These are phyloP conservation scores for Vitellaria paradoxa DNA, from an alignment of 179 eudicot genomes.

Conservation along the genomic window DNA sequence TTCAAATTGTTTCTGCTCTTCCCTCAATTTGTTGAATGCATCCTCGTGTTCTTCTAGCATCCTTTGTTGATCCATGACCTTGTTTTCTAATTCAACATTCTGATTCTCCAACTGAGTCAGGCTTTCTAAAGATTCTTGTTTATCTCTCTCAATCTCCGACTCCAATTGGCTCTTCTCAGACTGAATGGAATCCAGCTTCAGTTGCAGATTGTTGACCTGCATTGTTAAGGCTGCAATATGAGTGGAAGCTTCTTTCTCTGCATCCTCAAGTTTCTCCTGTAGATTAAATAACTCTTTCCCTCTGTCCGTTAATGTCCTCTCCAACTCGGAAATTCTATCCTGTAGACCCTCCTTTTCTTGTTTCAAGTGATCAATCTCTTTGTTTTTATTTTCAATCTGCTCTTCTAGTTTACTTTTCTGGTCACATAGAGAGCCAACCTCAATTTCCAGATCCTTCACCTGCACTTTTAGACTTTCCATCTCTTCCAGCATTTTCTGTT, in stretches of 20 bases:
- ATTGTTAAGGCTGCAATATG: conserved; percentile 26
- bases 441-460: conserved; percentile 28
- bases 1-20: conserved; percentile 42
- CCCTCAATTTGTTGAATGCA: conserved; percentile 38
- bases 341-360: conserved; percentile 35
- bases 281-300: conserved; percentile 32
- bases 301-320: conserved; percentile 37
- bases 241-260: conserved; percentile 36
- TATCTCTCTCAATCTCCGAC: conserved; percentile 11
- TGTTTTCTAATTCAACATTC: conserved; percentile 41
- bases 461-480: conserved; percentile 19
- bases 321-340: conserved; percentile 31
- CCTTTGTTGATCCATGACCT: conserved; percentile 34
- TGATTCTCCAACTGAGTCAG: conserved; percentile 25
- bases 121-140: conserved; percentile 15
- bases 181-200: conserved; percentile 11
- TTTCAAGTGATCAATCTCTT: conserved; percentile 34
- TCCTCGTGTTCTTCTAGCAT: conserved; percentile 51
- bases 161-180: conserved; percentile 19
- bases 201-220: conserved; percentile 28
- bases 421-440: conserved; percentile 35
- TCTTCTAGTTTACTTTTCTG: conserved; percentile 18
- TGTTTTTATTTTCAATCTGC: conserved; percentile 23
- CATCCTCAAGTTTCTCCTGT: conserved; percentile 43
- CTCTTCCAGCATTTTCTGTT: conserved; percentile 20